Percentiles rank a stretch among this genome's conserved stretches.
Conservation (phyloP, 345 rosid genomes). For the Linum trigynum region DNA sequence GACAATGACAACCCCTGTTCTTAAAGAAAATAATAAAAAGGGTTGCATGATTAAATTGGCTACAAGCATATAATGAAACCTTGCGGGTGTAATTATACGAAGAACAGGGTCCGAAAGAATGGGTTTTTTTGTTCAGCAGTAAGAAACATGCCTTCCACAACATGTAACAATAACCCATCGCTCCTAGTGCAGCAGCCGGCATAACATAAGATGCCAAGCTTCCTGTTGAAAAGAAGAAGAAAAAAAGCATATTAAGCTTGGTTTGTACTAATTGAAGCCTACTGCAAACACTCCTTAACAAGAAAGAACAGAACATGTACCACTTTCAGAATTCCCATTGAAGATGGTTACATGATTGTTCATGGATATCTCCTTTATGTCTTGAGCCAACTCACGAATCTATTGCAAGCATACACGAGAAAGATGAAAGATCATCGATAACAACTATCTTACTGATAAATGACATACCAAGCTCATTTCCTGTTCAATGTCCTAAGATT, state of each 20-base stretch:
- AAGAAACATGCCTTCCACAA: constrained; percentile 75
- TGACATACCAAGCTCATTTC: no score
- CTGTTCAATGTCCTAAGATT: no score
- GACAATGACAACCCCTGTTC: constrained; percentile 83
- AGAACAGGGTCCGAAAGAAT: constrained; percentile 1
- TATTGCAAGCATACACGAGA: constrained; percentile 16
- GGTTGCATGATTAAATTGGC: constrained; percentile 1
- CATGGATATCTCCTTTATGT: constrained; percentile 70
- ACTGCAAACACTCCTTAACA: neutral
- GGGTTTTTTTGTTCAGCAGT: constrained; percentile 7
- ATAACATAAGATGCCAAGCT: constrained; percentile 60
- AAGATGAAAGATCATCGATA: constrained; percentile 4
- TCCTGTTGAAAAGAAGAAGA: constrained; percentile 32
- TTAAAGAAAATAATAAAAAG: constrained; percentile 8
- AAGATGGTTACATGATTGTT: constrained; percentile 65
- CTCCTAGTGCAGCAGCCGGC: constrained; percentile 93
- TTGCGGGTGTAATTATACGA: neutral
- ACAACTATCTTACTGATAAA: neutral
- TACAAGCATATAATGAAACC: constrained; percentile 5
- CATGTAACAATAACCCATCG: constrained; percentile 91
- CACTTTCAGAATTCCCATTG: constrained; percentile 48
- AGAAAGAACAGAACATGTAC: constrained; percentile 22
- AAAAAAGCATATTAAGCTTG: neutral
- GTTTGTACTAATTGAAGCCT: no score
- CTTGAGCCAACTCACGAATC: constrained; percentile 79